Percentiles rank a stretch among this genome's conserved stretches.
Conservation (phyloP, 306 rosid species). For the Dryas alaskensis region DNA sequence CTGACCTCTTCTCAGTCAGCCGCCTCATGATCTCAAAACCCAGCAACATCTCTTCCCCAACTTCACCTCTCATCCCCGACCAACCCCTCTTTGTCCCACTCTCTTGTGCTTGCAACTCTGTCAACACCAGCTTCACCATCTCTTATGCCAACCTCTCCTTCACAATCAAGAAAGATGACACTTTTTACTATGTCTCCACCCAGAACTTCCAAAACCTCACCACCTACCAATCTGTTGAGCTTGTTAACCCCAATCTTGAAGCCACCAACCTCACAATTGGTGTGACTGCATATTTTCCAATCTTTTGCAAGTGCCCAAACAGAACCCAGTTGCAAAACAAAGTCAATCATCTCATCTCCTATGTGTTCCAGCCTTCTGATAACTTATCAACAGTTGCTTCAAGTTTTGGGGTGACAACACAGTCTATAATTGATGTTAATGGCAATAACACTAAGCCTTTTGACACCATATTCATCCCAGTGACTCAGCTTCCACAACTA, state of each 20-base stretch:
- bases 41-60: constrained; percentile 63
- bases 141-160: constrained; percentile 72
- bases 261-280: constrained; percentile 48
- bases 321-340: constrained; percentile 23
- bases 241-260: constrained; percentile 59
- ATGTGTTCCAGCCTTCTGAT: constrained; percentile 71
- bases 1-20: constrained; percentile 72
- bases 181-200: constrained; percentile 54
- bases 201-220: constrained; percentile 53
- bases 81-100: constrained; percentile 76
- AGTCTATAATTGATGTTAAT: constrained; percentile 42
- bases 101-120: constrained; percentile 57
- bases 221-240: constrained; percentile 58
- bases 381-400: constrained; percentile 54
- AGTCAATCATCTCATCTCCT: constrained; percentile 48
- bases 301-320: constrained; percentile 82
- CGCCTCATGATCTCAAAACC: constrained; percentile 55
- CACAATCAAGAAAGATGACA: constrained; percentile 46
- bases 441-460: constrained; percentile 26
- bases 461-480: constrained; percentile 69
- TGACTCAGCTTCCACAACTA: constrained; percentile 48
- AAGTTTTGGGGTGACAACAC: constrained; percentile 31
- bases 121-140: constrained; percentile 41
- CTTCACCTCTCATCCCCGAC: constrained; percentile 35
- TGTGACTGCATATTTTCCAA: constrained; percentile 43